A percentile compares a stretch with the other conserved stretches of the same genome.
Conservation (phyloP, 495 filamentous ascomycete genomes). For the Penicillium psychrofluorescens region DNA sequence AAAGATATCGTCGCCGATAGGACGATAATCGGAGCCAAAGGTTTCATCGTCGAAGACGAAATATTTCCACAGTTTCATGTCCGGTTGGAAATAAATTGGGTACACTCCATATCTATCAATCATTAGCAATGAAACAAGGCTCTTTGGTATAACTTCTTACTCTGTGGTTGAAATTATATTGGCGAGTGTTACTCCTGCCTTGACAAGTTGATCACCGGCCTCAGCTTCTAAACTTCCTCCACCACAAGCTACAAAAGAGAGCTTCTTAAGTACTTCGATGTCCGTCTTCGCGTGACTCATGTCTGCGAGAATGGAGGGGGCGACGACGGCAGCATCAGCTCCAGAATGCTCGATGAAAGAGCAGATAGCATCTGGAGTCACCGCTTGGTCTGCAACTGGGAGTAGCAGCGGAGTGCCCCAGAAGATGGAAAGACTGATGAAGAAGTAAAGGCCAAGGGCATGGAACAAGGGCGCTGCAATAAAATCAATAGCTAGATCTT, state of each 20-base stretch:
- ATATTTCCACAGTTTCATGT: conserved; percentile 7
- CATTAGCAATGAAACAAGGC: neutral
- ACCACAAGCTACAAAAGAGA: conserved; percentile 12
- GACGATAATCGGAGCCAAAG: conserved; percentile 12
- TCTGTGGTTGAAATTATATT: conserved; percentile 7
- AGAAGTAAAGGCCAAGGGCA: conserved; percentile 2
- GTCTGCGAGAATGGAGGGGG: conserved; percentile 12
- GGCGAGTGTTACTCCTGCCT: conserved; percentile 5
- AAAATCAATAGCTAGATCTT: neutral
- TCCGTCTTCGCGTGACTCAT: conserved; percentile 7
- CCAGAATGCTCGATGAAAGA: conserved; percentile 6
- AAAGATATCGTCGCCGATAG: conserved; percentile 17
- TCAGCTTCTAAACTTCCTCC: conserved; percentile 8
- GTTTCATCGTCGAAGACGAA: conserved; percentile 8
- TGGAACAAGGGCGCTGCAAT: conserved; percentile 1
- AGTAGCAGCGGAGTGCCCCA: conserved; percentile 1
- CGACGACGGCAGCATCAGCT: conserved; percentile 5
- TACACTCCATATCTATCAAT: conserved; percentile 2
- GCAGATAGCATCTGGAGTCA: conserved; percentile 1
- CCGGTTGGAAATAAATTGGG: conserved; percentile 4
- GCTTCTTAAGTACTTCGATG: conserved; percentile 8
- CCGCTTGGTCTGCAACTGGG: neutral
- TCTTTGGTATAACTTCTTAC: neutral
- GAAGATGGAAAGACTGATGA: conserved; percentile 1
- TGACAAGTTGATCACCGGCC: neutral